A percentile compares a stretch with the other conserved stretches of the same genome.
phyloP scores from a whole-genome alignment of 768 basidiomycete species.

The Tylopilus balloui region DNA sequence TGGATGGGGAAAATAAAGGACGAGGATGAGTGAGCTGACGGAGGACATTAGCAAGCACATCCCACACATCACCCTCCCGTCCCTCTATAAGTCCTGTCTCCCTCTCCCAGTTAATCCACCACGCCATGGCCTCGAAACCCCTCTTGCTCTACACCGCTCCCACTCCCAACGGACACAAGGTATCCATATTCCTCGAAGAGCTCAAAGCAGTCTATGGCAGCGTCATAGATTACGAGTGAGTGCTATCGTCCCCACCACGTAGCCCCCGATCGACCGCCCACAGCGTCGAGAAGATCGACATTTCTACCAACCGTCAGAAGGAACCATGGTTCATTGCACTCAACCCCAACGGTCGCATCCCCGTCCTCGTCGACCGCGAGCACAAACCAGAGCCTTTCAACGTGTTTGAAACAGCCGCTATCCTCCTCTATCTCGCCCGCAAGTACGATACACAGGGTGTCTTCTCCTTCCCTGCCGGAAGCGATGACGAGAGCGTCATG shows the following conservation, averaged over 20 bases:
- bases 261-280: not conserved
- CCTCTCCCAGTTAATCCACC: not conserved
- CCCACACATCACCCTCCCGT: conserved; percentile 11
- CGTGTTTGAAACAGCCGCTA: conserved; percentile 78
- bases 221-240: conserved; percentile 48
- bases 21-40: conserved; percentile 9
- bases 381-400: conserved; percentile 50
- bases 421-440: conserved; percentile 77
- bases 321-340: conserved; percentile 72
- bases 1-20: conserved; percentile 27
- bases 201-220: conserved; percentile 50
- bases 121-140: conserved; percentile 19
- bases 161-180: conserved; percentile 59
- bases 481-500: conserved; percentile 62
- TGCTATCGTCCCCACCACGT: not conserved
- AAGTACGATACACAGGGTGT: conserved; percentile 75
- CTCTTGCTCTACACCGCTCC: conserved; percentile 34
- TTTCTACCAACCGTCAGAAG: conserved; percentile 71
- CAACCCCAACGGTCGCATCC: conserved; percentile 74
- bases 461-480: conserved; percentile 61
- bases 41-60: conserved; percentile 21
- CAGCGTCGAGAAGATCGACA: conserved; percentile 51
- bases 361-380: conserved; percentile 57
- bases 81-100: not conserved
- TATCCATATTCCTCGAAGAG: conserved; percentile 58